Evolutionary conservation across 1,284 basidiomycete genomes (phyloP), one percentile per base, ranked within the genome.

Genomic region (Apiotrichum mycotoxinovorans): DNA sequence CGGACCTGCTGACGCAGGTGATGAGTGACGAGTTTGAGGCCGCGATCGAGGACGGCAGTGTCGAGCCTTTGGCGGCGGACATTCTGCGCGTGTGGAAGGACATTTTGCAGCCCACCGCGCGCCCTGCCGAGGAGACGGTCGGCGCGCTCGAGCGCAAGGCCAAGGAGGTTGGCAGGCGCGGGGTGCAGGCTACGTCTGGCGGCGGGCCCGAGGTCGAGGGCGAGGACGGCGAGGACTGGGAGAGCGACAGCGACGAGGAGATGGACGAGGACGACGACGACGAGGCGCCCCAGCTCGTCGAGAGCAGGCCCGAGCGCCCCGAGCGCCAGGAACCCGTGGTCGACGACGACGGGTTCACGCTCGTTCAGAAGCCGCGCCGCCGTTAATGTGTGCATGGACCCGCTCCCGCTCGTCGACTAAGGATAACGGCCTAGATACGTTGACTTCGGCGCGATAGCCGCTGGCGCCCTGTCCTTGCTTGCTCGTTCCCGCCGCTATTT

Each of bases 291-390:
- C 78, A 81, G 66, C 76, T 88, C 34, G 68, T 87, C 8, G 54
- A 49, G 11, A 27, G 44, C 26, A 37, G 38, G 41, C 41, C 61
- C n/a, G n/a, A n/a, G n/a, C n/a, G n/a, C 25, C 62, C 69, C 58
- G 72, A 72, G 42, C 79, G 75, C 54, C 76, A 81, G 46, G 86
- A 87, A 69, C 86, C 86, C 0, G 82, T 87, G 52, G 81, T 92
- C 0, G 91, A 93, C 66, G 88, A 91, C 57, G 90, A 94, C 57
- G 91, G 91, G 1, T 94, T 95, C 69, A 89, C 86, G 2, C 70
- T 87, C 43, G 89, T 94, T 3, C 85, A 87, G 75, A 86, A 85
- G 48, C 42, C 47, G 69, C 81, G 82, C 26, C 57, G 57, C 35
- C 54, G 58, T 33, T 60, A 47, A 18, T n/a, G 18, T 9, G 8